Evolutionary conservation across 2,329 filamentous ascomycete species (phyloP), one percentile per base, ranked within the genome.

Genomic region (Xylariaceae sp.): DNA sequence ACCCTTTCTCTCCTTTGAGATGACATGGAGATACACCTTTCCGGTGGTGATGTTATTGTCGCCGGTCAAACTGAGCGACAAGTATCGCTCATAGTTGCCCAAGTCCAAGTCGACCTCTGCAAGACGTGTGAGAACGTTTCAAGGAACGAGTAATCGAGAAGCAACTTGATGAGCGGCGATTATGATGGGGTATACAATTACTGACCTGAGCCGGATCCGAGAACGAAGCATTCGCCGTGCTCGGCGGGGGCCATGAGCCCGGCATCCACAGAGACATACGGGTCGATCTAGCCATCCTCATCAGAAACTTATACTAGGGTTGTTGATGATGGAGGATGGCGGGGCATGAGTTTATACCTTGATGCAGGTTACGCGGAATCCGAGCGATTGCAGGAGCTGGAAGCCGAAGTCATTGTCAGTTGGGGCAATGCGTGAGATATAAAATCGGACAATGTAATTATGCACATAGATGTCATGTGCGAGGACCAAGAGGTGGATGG

Each of bases 41-140:
- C 94, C 94, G 4, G 92, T 96, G 3, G 94, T 99, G 73, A 99
- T 95, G 73, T 97, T 97, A 77, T 92, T 90, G 64, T 96, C 91
- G 58, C 86, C 80, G 6, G 84, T 89, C 58, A 97, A 79, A 53
- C 86, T 88, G 61, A 92, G 86, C 67, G 86, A 86, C 52, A 96
- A 84, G 69, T 95, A 95, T 37, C 72, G 69, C 56, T 81, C 78
- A 63, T 81, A 83, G 67, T 81, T 81, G 26, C 80, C 80, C 44
- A 83, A 73, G 64, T 83, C 80, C 9, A 81, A 67, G 63, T 81
- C 79, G 40, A 69, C 70, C 66, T 76, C 69, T 60, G 11, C 12
- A 31, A n/a, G 26, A n/a, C 4, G 30, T 30, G 41, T 26, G 32
- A 51, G 39, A 35, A 32, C 39, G 19, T 19, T 19, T 19, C 19